Percentiles rank a stretch among this genome's conserved stretches.
Evolutionary conservation across 208 protist genomes (phyloP).

Genomic region (Trichomonas gallinae): DNA sequence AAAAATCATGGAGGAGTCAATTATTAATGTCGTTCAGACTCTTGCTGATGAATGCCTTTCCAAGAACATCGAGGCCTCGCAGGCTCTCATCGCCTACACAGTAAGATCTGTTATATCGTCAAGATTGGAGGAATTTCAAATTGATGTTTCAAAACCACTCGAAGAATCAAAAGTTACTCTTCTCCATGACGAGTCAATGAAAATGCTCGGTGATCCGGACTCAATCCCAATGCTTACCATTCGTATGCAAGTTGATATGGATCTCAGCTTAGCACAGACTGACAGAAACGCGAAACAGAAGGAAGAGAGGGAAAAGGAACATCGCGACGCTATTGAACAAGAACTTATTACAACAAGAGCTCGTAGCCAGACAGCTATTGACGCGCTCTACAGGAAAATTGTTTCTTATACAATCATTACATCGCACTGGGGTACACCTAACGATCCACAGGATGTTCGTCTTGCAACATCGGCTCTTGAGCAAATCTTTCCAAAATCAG

Average conservation of each 20-base stretch:
- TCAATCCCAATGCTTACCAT: conserved; percentile 27
- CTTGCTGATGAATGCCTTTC: not conserved
- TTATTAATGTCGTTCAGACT: not conserved
- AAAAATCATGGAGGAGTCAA: conserved; percentile 1
- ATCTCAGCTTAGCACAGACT: not conserved
- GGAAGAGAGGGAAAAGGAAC: not conserved
- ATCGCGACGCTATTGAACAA: not conserved
- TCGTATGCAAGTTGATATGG: conserved; percentile 29
- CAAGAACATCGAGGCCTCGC: not conserved
- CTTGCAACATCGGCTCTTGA: conserved; percentile 24
- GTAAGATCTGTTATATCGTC: not conserved
- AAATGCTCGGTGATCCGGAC: conserved; percentile 2
- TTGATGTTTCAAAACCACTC: not conserved
- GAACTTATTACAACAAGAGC: conserved; percentile 23
- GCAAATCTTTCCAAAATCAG: conserved; percentile 16
- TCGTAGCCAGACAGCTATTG: not conserved
- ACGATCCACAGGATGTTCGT: conserved; percentile 28
- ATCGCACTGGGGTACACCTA: not conserved
- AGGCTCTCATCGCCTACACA: conserved; percentile 8
- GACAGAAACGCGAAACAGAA: not conserved
- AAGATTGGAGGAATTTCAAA: not conserved
- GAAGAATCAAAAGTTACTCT: not conserved
- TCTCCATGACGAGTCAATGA: not conserved
- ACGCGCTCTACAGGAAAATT: conserved; percentile 19
- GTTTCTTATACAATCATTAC: conserved; percentile 11